These are phyloP conservation scores for Exidia glandulosa DNA, from an alignment of 768 basidiomycete genomes.

Conservation along the genomic window DNA sequence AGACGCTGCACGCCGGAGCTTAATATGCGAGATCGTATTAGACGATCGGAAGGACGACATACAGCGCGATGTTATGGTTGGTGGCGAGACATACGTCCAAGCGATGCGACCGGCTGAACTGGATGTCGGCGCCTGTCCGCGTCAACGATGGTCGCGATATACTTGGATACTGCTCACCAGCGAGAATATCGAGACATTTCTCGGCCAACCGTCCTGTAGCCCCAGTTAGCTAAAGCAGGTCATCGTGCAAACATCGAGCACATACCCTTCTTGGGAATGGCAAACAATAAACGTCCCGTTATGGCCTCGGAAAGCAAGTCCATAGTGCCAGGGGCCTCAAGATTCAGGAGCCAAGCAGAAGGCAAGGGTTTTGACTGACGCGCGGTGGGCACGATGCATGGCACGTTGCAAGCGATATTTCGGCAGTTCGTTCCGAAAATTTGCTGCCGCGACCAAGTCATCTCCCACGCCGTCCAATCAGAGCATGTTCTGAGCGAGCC, in stretches of 20 bases:
- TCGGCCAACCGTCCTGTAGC: constrained; percentile 73
- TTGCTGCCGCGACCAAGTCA: background rate
- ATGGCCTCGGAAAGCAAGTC: constrained; percentile 62
- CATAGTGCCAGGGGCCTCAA: constrained; percentile 16
- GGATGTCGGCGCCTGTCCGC: constrained; percentile 77
- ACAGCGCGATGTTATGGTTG: constrained; percentile 94
- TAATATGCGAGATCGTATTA: background rate
- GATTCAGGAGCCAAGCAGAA: background rate
- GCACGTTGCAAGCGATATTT: background rate
- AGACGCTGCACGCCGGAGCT: constrained; percentile 47
- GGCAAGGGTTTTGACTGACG: background rate
- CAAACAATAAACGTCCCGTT: constrained; percentile 80
- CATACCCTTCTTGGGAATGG: constrained; percentile 93
- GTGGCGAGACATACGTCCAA: constrained; percentile 89
- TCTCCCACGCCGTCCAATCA: background rate
- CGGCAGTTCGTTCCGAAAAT: background rate
- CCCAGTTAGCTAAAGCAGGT: background rate
- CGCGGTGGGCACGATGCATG: background rate
- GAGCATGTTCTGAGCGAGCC: too few relatives aligned
- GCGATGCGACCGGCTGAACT: constrained; percentile 78
- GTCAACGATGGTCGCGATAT: background rate
- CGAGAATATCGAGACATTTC: constrained; percentile 74
- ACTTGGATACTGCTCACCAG: constrained; percentile 40
- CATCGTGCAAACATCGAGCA: background rate
- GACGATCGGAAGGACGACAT: constrained; percentile 19